phyloP scores from a whole-genome alignment of 1,284 basidiomycete genomes.

The Trametes hirsuta region DNA sequence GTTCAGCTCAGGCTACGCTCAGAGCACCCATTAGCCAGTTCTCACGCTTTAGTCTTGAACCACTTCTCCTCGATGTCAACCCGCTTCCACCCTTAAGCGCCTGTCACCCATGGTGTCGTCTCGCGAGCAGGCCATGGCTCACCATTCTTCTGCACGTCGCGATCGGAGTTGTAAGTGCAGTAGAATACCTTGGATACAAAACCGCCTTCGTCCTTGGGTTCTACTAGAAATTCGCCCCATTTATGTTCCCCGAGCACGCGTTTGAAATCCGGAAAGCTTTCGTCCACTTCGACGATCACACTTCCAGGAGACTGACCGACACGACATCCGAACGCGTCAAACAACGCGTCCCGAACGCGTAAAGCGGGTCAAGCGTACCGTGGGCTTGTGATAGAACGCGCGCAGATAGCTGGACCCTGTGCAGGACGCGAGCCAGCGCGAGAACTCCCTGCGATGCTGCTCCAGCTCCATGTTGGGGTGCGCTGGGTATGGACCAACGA shows the following conservation, averaged over 20 bases:
- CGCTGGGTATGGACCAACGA: constrained; percentile 64
- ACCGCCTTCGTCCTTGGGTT: constrained; percentile 48
- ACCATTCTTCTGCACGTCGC: constrained; percentile 53
- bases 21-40: no score
- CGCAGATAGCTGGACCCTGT: constrained; percentile 49
- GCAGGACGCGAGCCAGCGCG: constrained; percentile 63
- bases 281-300: constrained; percentile 64
- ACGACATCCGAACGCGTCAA: neutral
- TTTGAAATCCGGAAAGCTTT: constrained; percentile 43
- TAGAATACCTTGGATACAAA: constrained; percentile 56
- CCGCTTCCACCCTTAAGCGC: constrained; percentile 62
- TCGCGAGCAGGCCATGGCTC: neutral
- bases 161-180: constrained; percentile 49
- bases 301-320: constrained; percentile 59
- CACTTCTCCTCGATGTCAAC: constrained; percentile 55
- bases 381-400: constrained; percentile 65
- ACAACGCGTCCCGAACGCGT: neutral
- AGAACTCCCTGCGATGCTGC: constrained; percentile 51
- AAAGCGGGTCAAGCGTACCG: constrained; percentile 42
- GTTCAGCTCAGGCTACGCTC: neutral
- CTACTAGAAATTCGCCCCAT: constrained; percentile 58
- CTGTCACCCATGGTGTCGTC: neutral
- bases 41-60: constrained; percentile 42
- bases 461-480: constrained; percentile 57
- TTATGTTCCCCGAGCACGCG: constrained; percentile 64